These are phyloP conservation scores for Byssochlamys sp. DNA, from an alignment of 2,329 filamentous ascomycete species.

Conservation along the genomic window DNA sequence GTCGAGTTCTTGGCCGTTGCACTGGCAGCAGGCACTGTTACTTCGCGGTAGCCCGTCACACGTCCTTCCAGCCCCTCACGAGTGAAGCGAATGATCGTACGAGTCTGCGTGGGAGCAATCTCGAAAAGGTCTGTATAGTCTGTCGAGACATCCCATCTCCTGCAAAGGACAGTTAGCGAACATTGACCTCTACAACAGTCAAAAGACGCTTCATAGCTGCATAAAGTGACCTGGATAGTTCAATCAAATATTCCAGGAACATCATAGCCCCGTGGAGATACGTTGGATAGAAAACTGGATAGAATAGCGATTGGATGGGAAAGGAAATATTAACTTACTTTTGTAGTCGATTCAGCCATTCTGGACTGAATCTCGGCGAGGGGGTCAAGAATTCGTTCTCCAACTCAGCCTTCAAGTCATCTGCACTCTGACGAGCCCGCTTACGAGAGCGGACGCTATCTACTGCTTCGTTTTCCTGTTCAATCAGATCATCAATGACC, in stretches of 20 bases:
- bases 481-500: slow-evolving; percentile 20
- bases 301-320: not conserved
- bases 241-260: not conserved
- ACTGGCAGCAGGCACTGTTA: slow-evolving; percentile 80
- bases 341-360: slow-evolving; percentile 83
- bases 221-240: not conserved
- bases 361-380: slow-evolving; percentile 64
- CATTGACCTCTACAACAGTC: not conserved
- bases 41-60: slow-evolving; percentile 87
- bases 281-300: slow-evolving; percentile 1
- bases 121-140: slow-evolving; percentile 78
- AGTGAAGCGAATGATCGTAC: slow-evolving; percentile 87
- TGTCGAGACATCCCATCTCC: slow-evolving; percentile 68
- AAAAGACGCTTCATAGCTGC: not conserved
- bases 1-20: slow-evolving; percentile 93
- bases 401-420: slow-evolving; percentile 59
- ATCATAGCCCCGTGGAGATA: not conserved
- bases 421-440: slow-evolving; percentile 38
- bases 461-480: slow-evolving; percentile 19
- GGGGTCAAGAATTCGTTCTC: slow-evolving; percentile 72
- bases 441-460: slow-evolving; percentile 33
- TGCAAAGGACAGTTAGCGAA: slow-evolving; percentile 11
- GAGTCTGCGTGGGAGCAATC: slow-evolving; percentile 79
- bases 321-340: slow-evolving; percentile 41
- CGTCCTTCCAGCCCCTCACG: slow-evolving; percentile 84